Evolutionary conservation across 2,329 filamentous ascomycete genomes (phyloP).

Genomic region (Aspergillus ochraceus): DNA sequence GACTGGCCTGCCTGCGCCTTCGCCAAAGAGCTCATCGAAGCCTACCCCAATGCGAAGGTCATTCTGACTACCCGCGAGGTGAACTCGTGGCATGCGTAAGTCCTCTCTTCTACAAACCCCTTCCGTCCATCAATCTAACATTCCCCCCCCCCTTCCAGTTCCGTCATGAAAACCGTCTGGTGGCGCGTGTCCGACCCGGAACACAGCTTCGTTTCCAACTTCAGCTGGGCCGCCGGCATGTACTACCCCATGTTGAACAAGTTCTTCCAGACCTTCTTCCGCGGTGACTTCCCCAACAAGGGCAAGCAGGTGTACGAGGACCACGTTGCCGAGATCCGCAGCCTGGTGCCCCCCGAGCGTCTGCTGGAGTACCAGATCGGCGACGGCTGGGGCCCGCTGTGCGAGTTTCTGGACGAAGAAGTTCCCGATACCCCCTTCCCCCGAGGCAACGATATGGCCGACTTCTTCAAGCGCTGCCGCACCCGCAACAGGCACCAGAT

Average conservation of each 20-base stretch:
- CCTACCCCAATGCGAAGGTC: conserved; percentile 72
- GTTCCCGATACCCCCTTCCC: conserved; percentile 53
- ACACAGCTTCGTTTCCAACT: conserved; percentile 55
- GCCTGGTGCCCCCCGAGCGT: conserved; percentile 49
- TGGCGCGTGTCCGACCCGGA: conserved; percentile 67
- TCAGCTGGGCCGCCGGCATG: conserved; percentile 65
- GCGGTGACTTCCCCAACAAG: conserved; percentile 64
- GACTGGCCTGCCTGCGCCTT: conserved; percentile 70
- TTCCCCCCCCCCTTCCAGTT: conserved; percentile 28
- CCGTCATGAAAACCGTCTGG: conserved; percentile 67
- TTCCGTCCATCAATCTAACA: conserved; percentile 1
- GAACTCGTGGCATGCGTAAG: conserved; percentile 60
- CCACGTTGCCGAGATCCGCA: conserved; percentile 55
- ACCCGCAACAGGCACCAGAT: conserved; percentile 56
- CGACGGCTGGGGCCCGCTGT: conserved; percentile 56
- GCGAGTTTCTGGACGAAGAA: conserved; percentile 55
- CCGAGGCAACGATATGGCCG: conserved; percentile 54
- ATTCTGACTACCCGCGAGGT: conserved; percentile 67
- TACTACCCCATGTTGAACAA: conserved; percentile 70
- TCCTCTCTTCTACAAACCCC: neutral
- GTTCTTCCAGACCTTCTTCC: conserved; percentile 69
- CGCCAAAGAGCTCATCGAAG: conserved; percentile 67
- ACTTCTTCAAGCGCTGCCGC: conserved; percentile 56
- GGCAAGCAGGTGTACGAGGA: conserved; percentile 64
- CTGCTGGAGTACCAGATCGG: conserved; percentile 56